These are phyloP conservation scores for Chalciporus sphaerocephalus DNA, from an alignment of 768 basidiomycete species.

Conservation along the genomic window DNA sequence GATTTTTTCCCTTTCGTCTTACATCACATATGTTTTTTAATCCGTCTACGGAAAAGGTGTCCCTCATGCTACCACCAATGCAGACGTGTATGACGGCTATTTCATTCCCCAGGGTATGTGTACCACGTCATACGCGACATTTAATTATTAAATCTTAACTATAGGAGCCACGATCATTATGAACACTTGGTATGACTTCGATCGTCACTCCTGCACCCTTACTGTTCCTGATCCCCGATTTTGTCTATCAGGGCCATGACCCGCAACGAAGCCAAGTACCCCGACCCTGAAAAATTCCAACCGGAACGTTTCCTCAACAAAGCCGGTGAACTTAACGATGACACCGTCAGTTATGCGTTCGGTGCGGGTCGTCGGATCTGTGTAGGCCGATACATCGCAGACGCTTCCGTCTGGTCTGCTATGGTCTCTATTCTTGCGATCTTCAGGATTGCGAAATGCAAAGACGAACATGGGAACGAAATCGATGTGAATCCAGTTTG, in stretches of 20 bases:
- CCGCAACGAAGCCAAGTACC: conserved; percentile 33
- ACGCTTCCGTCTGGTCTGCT: conserved; percentile 37
- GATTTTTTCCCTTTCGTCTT: neutral
- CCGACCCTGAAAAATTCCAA: conserved; percentile 31
- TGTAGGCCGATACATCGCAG: conserved; percentile 42
- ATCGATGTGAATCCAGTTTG: conserved; percentile 20
- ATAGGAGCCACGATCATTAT: conserved; percentile 29
- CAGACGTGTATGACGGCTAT: conserved; percentile 45
- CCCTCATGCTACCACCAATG: conserved; percentile 33
- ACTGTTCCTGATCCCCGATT: neutral
- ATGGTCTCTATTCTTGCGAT: conserved; percentile 32
- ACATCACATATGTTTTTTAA: neutral
- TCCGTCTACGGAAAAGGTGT: conserved; percentile 19
- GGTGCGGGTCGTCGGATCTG: conserved; percentile 37
- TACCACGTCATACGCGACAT: neutral
- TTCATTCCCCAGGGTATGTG: conserved; percentile 50
- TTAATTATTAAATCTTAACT: neutral
- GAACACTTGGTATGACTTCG: conserved; percentile 22
- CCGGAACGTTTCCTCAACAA: conserved; percentile 34
- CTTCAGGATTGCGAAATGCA: conserved; percentile 32
- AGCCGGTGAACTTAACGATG: conserved; percentile 23
- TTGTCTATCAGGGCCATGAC: conserved; percentile 25
- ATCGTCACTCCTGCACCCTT: neutral
- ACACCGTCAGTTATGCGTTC: conserved; percentile 29
- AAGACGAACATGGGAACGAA: conserved; percentile 23